Evolutionary conservation across 306 rosid species (phyloP).

Genomic region (Coriaria nepalensis): DNA sequence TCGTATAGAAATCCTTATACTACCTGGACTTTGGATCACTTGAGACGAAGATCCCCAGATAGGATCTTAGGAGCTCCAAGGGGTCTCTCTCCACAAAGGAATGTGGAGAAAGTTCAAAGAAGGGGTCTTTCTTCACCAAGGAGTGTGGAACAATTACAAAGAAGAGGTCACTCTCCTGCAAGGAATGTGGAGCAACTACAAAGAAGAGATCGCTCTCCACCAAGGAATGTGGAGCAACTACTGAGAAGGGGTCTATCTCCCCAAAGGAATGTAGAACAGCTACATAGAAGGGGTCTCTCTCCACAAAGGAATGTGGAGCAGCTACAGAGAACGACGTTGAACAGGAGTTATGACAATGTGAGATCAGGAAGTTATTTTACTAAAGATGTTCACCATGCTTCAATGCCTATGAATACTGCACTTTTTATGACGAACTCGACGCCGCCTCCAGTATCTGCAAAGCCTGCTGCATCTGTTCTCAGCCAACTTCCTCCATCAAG

Average conservation of each 20-base stretch:
- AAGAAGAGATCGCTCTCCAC: constrained; percentile 16
- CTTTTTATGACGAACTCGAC: constrained; percentile 35
- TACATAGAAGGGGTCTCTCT: constrained; percentile 15
- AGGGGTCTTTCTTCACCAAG: constrained; percentile 28
- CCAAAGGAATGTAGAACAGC: constrained; percentile 17
- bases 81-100: constrained; percentile 25
- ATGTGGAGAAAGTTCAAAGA: constrained; percentile 24
- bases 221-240: constrained; percentile 16
- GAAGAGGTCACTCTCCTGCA: not conserved
- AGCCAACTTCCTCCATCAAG: constrained; percentile 50
- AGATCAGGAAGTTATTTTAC: constrained; percentile 41
- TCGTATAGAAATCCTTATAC: constrained; percentile 29
- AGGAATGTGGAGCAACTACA: constrained; percentile 18
- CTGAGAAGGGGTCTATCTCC: constrained; percentile 16
- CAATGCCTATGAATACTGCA: constrained; percentile 40
- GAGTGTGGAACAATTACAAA: no score
- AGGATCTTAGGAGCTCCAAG: constrained; percentile 24
- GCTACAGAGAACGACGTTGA: constrained; percentile 34
- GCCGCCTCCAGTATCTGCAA: constrained; percentile 44
- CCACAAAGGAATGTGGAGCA: constrained; percentile 26
- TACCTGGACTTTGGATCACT: not conserved
- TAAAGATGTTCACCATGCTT: constrained; percentile 40
- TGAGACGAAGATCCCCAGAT: constrained; percentile 9
- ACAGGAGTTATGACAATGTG: constrained; percentile 39
- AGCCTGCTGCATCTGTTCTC: constrained; percentile 38